Percentiles rank a stretch among this genome's conserved stretches.
phyloP scores from a whole-genome alignment of 805 yeast genomes.

The Candida piceae region DNA sequence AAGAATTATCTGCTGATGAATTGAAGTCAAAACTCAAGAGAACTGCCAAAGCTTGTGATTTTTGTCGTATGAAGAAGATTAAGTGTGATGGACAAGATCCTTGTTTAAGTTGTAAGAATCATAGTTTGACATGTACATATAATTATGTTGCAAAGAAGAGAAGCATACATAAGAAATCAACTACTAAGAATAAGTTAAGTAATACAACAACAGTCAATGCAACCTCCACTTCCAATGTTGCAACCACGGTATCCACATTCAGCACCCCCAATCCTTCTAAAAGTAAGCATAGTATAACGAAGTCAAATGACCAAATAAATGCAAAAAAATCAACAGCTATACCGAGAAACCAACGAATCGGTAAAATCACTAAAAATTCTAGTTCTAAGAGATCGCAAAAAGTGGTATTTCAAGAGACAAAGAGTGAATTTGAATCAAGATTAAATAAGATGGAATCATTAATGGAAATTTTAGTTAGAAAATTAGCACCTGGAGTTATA shows the following conservation, averaged over 20 bases:
- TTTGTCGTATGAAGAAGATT: constrained; percentile 43
- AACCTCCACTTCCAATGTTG: background rate
- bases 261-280: no score
- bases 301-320: background rate
- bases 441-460: constrained; percentile 31
- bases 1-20: no score
- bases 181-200: background rate
- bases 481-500: constrained; percentile 10
- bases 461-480: constrained; percentile 24
- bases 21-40: constrained; percentile 24
- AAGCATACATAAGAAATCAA: constrained; percentile 5
- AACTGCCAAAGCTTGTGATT: constrained; percentile 44
- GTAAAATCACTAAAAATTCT: background rate
- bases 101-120: constrained; percentile 37
- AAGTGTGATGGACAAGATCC: constrained; percentile 45
- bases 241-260: background rate
- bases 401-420: background rate
- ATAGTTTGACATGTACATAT: constrained; percentile 32
- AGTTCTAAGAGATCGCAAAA: background rate
- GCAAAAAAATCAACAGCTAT: background rate
- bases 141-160: constrained; percentile 30
- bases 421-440: constrained; percentile 22
- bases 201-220: background rate
- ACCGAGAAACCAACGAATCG: background rate
- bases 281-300: background rate